Percentiles rank a stretch among this genome's conserved stretches.
phyloP scores from a whole-genome alignment of 108 stramenopile genomes.

The Nitzschia palea region DNA sequence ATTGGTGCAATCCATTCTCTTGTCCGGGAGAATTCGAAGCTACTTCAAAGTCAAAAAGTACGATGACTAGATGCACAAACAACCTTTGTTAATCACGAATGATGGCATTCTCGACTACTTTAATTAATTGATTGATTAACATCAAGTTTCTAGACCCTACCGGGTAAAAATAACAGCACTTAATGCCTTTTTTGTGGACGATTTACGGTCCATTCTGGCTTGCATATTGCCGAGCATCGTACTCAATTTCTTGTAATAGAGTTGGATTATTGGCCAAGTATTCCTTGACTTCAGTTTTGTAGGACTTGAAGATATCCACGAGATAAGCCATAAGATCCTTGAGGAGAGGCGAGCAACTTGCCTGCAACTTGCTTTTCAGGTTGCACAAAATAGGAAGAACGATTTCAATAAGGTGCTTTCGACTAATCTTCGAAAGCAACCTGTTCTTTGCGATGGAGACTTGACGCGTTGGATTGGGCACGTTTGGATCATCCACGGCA shows the following conservation, averaged over 20 bases:
- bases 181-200: too few species aligned
- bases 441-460: constrained; percentile 72
- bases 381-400: constrained; percentile 91
- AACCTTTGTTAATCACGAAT: background rate
- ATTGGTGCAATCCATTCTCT: constrained; percentile 49
- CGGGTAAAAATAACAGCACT: too few species aligned
- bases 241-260: constrained; percentile 83
- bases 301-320: constrained; percentile 69
- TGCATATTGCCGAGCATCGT: constrained; percentile 57
- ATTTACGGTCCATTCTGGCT: too few species aligned
- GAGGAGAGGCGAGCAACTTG: constrained; percentile 80
- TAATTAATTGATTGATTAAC: too few species aligned
- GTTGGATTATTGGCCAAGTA: constrained; percentile 78
- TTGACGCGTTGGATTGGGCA: constrained; percentile 51
- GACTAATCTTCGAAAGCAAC: constrained; percentile 84
- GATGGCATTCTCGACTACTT: background rate
- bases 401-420: constrained; percentile 89
- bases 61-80: background rate
- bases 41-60: background rate
- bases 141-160: too few species aligned
- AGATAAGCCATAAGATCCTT: constrained; percentile 84
- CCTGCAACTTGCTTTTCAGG: constrained; percentile 83
- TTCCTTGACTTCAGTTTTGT: constrained; percentile 83
- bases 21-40: constrained; percentile 23
- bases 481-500: constrained; percentile 46